phyloP scores from a whole-genome alignment of 2,329 filamentous ascomycete genomes.

The Aspergillus vadensis region DNA sequence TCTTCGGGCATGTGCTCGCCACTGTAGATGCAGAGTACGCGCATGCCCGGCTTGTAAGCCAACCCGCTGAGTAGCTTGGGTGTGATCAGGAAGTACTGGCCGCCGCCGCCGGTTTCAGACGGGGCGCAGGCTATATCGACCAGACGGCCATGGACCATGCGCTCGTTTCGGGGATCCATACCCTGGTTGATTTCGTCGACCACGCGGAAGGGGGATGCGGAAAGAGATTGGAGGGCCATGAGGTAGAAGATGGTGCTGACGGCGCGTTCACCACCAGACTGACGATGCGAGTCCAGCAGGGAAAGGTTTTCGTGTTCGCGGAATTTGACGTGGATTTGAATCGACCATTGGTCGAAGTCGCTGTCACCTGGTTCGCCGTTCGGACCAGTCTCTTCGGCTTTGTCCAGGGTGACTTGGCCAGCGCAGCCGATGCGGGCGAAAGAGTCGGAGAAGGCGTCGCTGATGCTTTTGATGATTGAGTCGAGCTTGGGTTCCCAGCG shows the following conservation, averaged over 20 bases:
- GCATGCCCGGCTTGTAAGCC: conserved; percentile 87
- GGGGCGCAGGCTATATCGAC: conserved; percentile 85
- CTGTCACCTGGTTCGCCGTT: conserved; percentile 50
- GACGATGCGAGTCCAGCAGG: conserved; percentile 84
- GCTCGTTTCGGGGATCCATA: conserved; percentile 98
- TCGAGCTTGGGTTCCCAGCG: conserved; percentile 86
- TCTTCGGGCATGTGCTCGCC: conserved; percentile 64
- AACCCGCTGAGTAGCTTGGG: conserved; percentile 88
- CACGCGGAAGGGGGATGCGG: conserved; percentile 92
- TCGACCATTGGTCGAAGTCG: conserved; percentile 91
- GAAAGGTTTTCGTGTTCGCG: conserved; percentile 82
- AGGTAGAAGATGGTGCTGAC: conserved; percentile 99
- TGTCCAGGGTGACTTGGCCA: conserved; percentile 84
- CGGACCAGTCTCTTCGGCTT: conserved; percentile 53
- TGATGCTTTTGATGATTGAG: conserved; percentile 75
- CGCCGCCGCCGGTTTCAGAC: conserved; percentile 54
- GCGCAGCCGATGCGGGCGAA: conserved; percentile 94
- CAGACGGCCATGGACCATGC: conserved; percentile 97
- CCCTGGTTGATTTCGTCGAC: conserved; percentile 99
- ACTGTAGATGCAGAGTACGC: conserved; percentile 87
- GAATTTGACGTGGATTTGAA: conserved; percentile 94
- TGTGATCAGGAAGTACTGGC: conserved; percentile 93
- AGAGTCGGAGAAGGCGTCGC: conserved; percentile 86
- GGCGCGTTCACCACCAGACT: conserved; percentile 93
- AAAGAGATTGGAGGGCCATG: conserved; percentile 93